Evolutionary conservation across 2,329 filamentous ascomycete genomes (phyloP), one percentile per base, ranked within the genome.

Genomic region (Reticulascus tulasneorum): DNA sequence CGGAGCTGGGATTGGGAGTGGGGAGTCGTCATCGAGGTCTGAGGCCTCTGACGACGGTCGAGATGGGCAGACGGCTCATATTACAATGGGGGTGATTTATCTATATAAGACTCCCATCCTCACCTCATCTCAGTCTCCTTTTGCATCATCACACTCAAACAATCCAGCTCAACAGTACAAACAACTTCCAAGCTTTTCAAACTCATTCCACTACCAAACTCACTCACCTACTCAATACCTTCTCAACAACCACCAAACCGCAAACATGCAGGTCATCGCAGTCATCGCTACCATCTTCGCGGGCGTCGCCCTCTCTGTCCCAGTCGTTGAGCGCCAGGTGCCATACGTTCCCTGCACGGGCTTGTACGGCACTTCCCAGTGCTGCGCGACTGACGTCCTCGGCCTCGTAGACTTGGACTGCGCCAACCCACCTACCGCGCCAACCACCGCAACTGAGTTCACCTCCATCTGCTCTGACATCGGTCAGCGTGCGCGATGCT

Each of bases 341-440:
- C 36, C 46, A 6, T 71, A 69, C 37, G 33, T 49, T 8, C 55
- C 69, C 26, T 72, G 70, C 50, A 56, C 55, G 20, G 60, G 59
- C 13, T 58, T 70, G 15, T 69, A 69, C 47, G 54, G 51, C 46
- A 62, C 48, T 21, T 50, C 71, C 4, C 67, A 73, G 46, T 83
- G 79, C 66, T 83, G 79, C 53, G 72, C 77, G 11, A 78, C 76
- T 17, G 73, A 82, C 46, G 67, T 82, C 22, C 69, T 82, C 24
- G 69, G 73, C 40, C 44, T 80, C 39, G 74, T 69, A 4, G 62
- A 76, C 53, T 61, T 80, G 17, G 62, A 82, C 63, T 83, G 79
- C 55, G 58, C 50, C 13, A 53, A 60, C 39, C 75, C 75, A 15
- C 8, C 53, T 8, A 20, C 36, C 1, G 47, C 53, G 5, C 70